Conservation (phyloP, 78 protist species). For the slime mould (Dictyostelium discoideum) region DNA sequence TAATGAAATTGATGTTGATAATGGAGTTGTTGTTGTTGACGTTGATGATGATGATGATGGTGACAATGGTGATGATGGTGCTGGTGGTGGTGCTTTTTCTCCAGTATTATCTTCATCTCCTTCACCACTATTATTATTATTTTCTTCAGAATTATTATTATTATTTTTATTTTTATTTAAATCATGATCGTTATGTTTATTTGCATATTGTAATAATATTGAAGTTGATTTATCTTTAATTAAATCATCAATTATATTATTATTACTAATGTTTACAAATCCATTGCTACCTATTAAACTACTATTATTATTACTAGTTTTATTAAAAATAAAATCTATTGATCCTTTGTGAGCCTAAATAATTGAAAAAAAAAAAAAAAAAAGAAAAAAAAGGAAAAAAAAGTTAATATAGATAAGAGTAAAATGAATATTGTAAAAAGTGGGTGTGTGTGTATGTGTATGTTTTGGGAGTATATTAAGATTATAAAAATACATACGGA, state of each 20-base stretch:
- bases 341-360: constrained; percentile 50
- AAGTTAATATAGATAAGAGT: background rate
- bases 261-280: background rate
- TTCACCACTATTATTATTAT: background rate
- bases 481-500: constrained; percentile 24
- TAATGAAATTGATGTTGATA: background rate
- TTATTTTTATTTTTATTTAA: background rate
- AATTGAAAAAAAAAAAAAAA: no score
- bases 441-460: no score
- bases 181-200: background rate
- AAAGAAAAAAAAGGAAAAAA: no score
- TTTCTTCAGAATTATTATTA: background rate
- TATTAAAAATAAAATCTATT: background rate
- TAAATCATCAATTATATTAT: background rate
- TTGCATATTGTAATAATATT: background rate
- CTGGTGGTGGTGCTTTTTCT: background rate
- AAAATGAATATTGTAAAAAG: no score
- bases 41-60: no score
- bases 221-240: background rate
- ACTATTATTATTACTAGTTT: constrained; percentile 1
- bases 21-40: no score
- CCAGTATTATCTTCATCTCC: background rate
- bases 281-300: background rate
- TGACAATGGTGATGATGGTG: no score
- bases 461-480: background rate